A percentile compares a stretch with the other conserved stretches of the same genome.
phyloP scores from a whole-genome alignment of 176 grass and related monocot species.

The Pontederia crassipes region DNA sequence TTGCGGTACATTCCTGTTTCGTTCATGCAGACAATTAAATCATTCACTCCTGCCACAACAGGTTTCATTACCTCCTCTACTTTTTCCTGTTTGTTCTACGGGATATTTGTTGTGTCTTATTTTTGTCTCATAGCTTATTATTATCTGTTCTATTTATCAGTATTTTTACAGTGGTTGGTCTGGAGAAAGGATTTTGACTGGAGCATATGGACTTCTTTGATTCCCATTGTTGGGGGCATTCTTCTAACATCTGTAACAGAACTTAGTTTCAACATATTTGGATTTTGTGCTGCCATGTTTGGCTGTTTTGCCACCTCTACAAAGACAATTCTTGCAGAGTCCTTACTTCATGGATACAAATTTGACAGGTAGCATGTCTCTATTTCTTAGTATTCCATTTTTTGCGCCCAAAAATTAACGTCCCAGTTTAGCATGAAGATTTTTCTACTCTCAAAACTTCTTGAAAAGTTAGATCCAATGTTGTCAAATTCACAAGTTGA shows the following conservation, averaged over 20 bases:
- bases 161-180: conserved; percentile 93
- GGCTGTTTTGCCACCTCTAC: conserved; percentile 95
- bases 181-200: conserved; percentile 91
- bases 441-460: no score
- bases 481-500: no score
- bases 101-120: neutral
- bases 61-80: conserved; percentile 21
- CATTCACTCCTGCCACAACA: conserved; percentile 97
- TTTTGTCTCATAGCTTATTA: neutral
- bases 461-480: no score
- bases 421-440: no score
- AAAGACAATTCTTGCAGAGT: conserved; percentile 93
- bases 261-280: conserved; percentile 92
- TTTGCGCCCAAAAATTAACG: no score
- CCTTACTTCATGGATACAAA: conserved; percentile 89
- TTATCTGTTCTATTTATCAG: conserved; percentile 17
- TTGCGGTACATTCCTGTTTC: conserved; percentile 93
- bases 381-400: neutral
- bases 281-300: conserved; percentile 93
- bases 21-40: conserved; percentile 99
- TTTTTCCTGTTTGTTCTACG: no score
- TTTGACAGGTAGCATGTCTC: conserved; percentile 65
- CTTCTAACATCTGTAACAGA: conserved; percentile 85
- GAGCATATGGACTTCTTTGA: conserved; percentile 88
- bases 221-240: conserved; percentile 93